Base-by-base conservation (phyloP, 1,284 basidiomycete genomes). In the Earliella scabrosa region DNA sequence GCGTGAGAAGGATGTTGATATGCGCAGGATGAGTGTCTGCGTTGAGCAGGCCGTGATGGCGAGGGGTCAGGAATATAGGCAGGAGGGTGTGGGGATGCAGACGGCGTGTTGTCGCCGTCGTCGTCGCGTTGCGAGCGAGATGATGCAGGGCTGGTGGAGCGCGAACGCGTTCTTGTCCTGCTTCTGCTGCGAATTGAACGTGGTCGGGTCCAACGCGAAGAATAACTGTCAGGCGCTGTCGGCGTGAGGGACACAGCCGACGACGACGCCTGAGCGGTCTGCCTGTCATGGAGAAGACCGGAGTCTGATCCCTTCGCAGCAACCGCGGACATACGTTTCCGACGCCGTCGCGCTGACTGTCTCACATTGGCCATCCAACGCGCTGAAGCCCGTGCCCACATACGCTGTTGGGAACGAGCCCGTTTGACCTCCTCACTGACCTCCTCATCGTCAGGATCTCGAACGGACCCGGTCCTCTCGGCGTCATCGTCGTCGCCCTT, bases 311-410 rank as follows among this genome's bases (percentile, higher is more conserved):
- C 61, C 48, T 60, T 63, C 21, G 56, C 29, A 11, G 48, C n/a
- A 2, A 43, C 32, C 20, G 46, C 36, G 1, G 58, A 50, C 27
- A 49, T 44, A 18, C 66, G 67, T 29, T 66, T 69, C 43, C 82
- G 74, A 54, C 88, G 75, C 45, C 83, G 79, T 36, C 85, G 80
- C 14, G 80, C 80, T 23, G 81, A 75, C 52, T 81, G 77, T 24
- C 82, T 79, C 14, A 82, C 77, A 46, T 83, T 83, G 3, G 78
- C 79, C 63, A 78, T 84, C 88, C 88, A 90, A 39, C 83, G 76
- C 11, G 82, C 83, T 4, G 80, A 82, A 3, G 86, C 85, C 52
- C 72, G 77, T 2, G 80, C 77, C 85, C 86, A 88, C 43, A 83
- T 65, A 60, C 79, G 83, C 67, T 85, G 81, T 64, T 80, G 81